Percentiles rank a stretch among this genome's conserved stretches.
These are phyloP conservation scores for Mucor irregularis DNA, from an alignment of 371 early-diverging fungal species.

Conservation along the genomic window DNA sequence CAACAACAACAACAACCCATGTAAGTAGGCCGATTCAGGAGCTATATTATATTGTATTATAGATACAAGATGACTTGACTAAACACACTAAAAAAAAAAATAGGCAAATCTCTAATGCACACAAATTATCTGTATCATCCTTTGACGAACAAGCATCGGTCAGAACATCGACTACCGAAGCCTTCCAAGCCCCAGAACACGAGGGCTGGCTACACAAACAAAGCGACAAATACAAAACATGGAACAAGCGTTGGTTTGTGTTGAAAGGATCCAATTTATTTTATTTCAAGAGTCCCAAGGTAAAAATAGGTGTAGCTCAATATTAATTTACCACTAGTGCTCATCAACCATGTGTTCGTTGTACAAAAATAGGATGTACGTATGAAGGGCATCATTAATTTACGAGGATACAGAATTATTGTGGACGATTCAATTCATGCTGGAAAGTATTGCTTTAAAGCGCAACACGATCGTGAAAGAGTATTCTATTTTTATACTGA, in stretches of 20 bases:
- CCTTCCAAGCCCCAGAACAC: constrained; percentile 43
- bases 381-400: constrained; percentile 59
- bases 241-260: constrained; percentile 73
- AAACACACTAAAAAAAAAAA: too few species aligned
- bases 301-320: neutral
- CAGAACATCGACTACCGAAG: constrained; percentile 21
- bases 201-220: constrained; percentile 71
- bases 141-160: constrained; percentile 17
- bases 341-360: neutral
- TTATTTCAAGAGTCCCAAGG: constrained; percentile 65
- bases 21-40: constrained; percentile 19
- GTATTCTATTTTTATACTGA: constrained; percentile 69
- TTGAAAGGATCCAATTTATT: constrained; percentile 63
- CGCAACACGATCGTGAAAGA: constrained; percentile 64
- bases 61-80: too few species aligned
- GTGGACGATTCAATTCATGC: constrained; percentile 63
- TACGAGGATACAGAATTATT: constrained; percentile 59
- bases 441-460: constrained; percentile 72
- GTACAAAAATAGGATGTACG: constrained; percentile 40
- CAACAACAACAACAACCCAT: too few species aligned
- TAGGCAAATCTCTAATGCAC: constrained; percentile 13
- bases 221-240: constrained; percentile 64
- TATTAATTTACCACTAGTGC: neutral
- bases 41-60: too few species aligned
- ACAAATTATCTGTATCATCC: constrained; percentile 35